Conservation (phyloP, 768 basidiomycete genomes). For the Artomyces pyxidatus region DNA sequence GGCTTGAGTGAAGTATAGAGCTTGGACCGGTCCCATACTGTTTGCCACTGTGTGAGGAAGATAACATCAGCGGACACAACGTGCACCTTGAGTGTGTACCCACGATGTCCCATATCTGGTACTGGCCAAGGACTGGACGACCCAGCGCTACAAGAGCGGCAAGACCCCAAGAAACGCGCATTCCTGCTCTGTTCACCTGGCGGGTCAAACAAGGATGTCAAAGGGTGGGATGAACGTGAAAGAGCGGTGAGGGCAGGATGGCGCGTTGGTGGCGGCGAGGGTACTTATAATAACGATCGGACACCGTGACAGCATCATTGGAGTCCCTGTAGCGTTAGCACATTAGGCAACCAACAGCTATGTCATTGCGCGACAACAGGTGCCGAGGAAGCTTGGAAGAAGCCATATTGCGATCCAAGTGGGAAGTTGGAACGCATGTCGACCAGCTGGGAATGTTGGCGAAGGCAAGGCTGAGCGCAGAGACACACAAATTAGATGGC, state of each 20-base stretch:
- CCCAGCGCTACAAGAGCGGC: not conserved
- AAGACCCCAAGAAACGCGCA: not conserved
- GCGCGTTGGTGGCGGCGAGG: conserved; percentile 52
- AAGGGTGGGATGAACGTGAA: not conserved
- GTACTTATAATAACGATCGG: conserved; percentile 41
- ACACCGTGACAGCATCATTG: conserved; percentile 56
- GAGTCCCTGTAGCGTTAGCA: conserved; percentile 57
- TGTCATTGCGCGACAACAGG: conserved; percentile 37
- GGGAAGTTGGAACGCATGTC: not conserved
- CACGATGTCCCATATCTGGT: conserved; percentile 6
- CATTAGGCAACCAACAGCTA: not conserved
- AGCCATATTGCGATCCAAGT: not conserved
- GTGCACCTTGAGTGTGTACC: not conserved
- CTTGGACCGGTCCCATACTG: conserved; percentile 17
- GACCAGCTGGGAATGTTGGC: too few relatives aligned
- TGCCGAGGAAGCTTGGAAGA: conserved; percentile 14
- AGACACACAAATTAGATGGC: not conserved
- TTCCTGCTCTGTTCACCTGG: not conserved
- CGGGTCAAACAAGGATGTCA: not conserved
- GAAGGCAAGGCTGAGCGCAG: not conserved
- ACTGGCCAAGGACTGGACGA: conserved; percentile 1
- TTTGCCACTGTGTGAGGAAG: conserved; percentile 11
- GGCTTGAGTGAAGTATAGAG: conserved; percentile 12
- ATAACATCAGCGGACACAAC: not conserved
- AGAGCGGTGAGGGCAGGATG: conserved; percentile 41